phyloP scores from a whole-genome alignment of 345 rosid genomes.

The Arabidopsis suecica region DNA sequence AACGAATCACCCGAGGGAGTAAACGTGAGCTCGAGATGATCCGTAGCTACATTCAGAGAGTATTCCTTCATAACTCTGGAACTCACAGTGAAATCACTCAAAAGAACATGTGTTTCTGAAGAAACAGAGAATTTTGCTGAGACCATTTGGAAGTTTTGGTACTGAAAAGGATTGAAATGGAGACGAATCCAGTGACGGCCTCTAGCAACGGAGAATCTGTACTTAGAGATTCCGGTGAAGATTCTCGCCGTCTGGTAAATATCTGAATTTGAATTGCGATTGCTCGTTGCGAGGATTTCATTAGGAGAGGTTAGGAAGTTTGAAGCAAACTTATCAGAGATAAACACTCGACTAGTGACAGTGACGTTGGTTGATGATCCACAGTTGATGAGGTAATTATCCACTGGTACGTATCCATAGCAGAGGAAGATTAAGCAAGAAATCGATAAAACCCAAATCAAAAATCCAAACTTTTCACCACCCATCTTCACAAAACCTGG shows the following conservation, averaged over 20 bases:
- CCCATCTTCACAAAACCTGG: constrained; percentile 53
- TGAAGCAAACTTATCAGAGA: constrained; percentile 65
- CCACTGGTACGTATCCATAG: constrained; percentile 63
- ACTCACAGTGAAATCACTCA: constrained; percentile 53
- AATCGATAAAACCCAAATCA: constrained; percentile 50
- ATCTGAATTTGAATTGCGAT: constrained; percentile 50
- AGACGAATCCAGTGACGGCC: constrained; percentile 95
- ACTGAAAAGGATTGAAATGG: constrained; percentile 72
- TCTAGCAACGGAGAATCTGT: constrained; percentile 58
- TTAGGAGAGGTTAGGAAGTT: constrained; percentile 55
- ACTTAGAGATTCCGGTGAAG: constrained; percentile 64
- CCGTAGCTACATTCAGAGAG: constrained; percentile 58
- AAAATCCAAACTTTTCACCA: constrained; percentile 42
- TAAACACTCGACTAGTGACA: constrained; percentile 60
- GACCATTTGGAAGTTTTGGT: constrained; percentile 60
- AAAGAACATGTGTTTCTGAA: constrained; percentile 57
- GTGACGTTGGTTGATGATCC: constrained; percentile 70
- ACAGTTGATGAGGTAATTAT: constrained; percentile 80
- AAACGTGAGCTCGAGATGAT: constrained; percentile 62
- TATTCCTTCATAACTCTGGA: constrained; percentile 64
- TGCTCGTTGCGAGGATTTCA: constrained; percentile 51
- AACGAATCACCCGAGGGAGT: constrained; percentile 62
- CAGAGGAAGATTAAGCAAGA: constrained; percentile 53
- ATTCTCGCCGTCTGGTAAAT: constrained; percentile 83
- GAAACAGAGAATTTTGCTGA: constrained; percentile 66